These are phyloP conservation scores for Pseudoneurospora amorphoporcata DNA, from an alignment of 495 filamentous ascomycete species.

Conservation along the genomic window DNA sequence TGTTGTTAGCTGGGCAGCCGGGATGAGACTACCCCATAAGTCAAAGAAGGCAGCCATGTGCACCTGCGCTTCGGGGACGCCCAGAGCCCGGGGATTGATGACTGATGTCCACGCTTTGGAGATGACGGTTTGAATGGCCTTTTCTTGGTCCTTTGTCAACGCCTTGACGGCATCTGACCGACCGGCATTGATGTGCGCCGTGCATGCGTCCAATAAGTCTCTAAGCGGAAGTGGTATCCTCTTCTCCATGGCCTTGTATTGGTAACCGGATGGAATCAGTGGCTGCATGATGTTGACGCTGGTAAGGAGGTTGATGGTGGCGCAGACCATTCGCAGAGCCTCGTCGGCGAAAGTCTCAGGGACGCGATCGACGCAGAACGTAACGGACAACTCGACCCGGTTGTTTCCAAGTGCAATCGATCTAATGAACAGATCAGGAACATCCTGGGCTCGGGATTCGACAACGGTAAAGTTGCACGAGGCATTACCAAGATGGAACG, in stretches of 20 bases:
- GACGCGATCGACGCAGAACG: slow-evolving; percentile 32
- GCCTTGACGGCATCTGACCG: slow-evolving; percentile 9
- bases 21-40: slow-evolving; percentile 37
- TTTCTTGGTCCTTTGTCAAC: slow-evolving; percentile 18
- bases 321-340: slow-evolving; percentile 31
- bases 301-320: slow-evolving; percentile 30
- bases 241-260: slow-evolving; percentile 23
- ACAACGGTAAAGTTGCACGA: slow-evolving; percentile 28
- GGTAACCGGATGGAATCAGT: slow-evolving; percentile 24
- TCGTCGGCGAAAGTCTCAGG: slow-evolving; percentile 29
- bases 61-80: slow-evolving; percentile 29
- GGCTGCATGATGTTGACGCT: slow-evolving; percentile 32
- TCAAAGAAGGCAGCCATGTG: slow-evolving; percentile 39
- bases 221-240: slow-evolving; percentile 27
- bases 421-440: slow-evolving; percentile 31
- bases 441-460: slow-evolving; percentile 28
- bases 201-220: slow-evolving; percentile 3
- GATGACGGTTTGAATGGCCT: slow-evolving; percentile 25
- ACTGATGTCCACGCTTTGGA: slow-evolving; percentile 29
- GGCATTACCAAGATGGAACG: slow-evolving; percentile 31
- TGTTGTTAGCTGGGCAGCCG: slow-evolving; percentile 33
- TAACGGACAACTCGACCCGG: slow-evolving; percentile 28
- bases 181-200: slow-evolving; percentile 9
- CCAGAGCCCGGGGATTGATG: slow-evolving; percentile 29
- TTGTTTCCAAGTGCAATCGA: slow-evolving; percentile 22